Base-by-base conservation (phyloP, 768 basidiomycete species). In the Cyathus striatus region DNA sequence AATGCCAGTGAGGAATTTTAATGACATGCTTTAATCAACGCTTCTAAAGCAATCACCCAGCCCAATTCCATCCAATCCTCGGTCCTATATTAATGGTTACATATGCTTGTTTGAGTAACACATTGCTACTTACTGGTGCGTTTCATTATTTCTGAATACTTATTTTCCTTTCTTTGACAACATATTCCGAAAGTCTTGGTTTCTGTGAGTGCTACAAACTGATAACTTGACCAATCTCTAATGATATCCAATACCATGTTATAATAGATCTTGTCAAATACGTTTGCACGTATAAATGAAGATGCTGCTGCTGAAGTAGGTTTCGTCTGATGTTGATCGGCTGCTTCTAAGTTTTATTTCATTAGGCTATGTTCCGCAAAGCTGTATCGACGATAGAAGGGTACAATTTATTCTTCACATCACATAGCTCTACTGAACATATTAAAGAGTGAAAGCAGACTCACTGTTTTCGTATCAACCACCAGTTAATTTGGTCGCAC, bases 301-400 rank as follows among this genome's bases (percentile, higher is more conserved):
- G 92, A 97, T 62, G 96, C 95, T 23, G 83, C 79, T 1, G 92
- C 93, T 1, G 92, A 96, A 73, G 90, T 90, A 50, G 39, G 59
- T 48, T 20, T 41, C 6, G 7, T 34, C 10, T 22, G 24, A 6
- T n/a, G 37, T 23, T 20, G 7, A 9, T 18, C 9, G 20, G 9
- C 10, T 36, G 9, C 12, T 36, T 10, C 20, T 30, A n/a, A 30
- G 9, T 38, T 39, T 14, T n/a, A n/a, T 30, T 21, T 1, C 38
- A 24, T 6, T 49, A 95, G 88, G 89, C 88, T 2, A 92, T 96
- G 92, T 97, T 95, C 60, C 74, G 95, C 38, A 85, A 84, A 57
- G 93, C 94, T 0, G 95, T 97, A 2, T 82, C 84, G 2, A 97
- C 94, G 0, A 83, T 99, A 40, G 96, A 98, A 72, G 93, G 90